Evolutionary conservation across 106 monocot genomes (phyloP).

Genomic region (Dactylorhiza incarnata): DNA sequence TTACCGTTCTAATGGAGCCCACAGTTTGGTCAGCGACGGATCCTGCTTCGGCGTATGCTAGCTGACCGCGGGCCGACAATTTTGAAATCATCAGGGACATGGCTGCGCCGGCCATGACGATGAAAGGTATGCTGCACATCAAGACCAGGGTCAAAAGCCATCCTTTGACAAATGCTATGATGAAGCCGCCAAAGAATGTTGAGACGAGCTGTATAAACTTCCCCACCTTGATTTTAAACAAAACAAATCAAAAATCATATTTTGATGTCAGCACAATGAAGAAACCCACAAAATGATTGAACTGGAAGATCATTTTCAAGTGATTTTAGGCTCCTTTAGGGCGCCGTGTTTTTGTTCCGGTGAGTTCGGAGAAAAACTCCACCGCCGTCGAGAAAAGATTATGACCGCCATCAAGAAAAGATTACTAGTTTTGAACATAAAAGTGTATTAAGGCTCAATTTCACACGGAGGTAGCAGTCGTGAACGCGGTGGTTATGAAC

Average conservation of each 20-base stretch:
- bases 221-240: conserved; percentile 30
- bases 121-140: conserved; percentile 50
- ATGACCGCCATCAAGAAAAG: too few relatives aligned
- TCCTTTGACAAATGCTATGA: conserved; percentile 51
- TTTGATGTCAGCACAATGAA: neutral
- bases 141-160: conserved; percentile 71
- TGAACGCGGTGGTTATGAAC: too few relatives aligned
- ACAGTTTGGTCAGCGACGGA: conserved; percentile 65
- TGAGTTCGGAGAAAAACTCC: too few relatives aligned
- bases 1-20: conserved; percentile 80
- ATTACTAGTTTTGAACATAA: too few relatives aligned
- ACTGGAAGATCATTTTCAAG: too few relatives aligned
- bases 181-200: conserved; percentile 63
- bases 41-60: conserved; percentile 56
- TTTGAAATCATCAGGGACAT: conserved; percentile 36
- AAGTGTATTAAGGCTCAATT: too few relatives aligned
- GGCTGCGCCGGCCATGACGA: conserved; percentile 35
- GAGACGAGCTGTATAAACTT: conserved; percentile 59
- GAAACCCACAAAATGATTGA: too few relatives aligned
- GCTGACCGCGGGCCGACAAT: conserved; percentile 33
- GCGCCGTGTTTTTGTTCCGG: too few relatives aligned
- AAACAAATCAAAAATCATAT: neutral
- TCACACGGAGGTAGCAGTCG: too few relatives aligned
- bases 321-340: too few relatives aligned
- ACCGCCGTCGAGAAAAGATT: too few relatives aligned